Evolutionary conservation across 2,329 filamentous ascomycete genomes (phyloP), one percentile per base, ranked within the genome.

Genomic region (Xylaria arbuscula): DNA sequence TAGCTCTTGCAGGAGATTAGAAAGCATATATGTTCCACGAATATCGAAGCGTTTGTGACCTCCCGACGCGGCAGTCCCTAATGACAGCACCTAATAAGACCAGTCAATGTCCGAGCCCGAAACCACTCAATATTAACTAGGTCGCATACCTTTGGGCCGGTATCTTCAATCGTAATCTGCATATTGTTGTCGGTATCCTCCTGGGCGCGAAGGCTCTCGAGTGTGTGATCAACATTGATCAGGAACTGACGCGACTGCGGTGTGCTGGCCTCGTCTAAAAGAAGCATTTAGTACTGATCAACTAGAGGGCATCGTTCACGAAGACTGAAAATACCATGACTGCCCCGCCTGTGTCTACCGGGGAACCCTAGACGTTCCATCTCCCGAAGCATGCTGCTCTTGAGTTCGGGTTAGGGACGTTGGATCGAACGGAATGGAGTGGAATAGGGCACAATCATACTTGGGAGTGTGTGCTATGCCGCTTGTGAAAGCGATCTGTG

Each of bases 81-180:
- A 84, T 45, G 92, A 91, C 63, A 98, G 87, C 54, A 93, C 91
- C 91, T 93, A 73, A 59, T 48, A n/a, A 66, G 24, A 24, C 38
- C 3, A 32, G 2, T 73, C 68, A 72, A 67, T 34, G 13, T 32
- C n/a, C n/a, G 53, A 45, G 36, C 13, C 28, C 8, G n/a, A 13
- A 19, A 24, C 3, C 13, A 47, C 22, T 9, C 28, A 70, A 60
- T 68, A 42, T 57, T 3, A 19, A 53, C 1, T 13, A 36, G n/a
- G 45, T 58, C 2, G 59, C 73, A 50, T 70, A 77, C 92, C 87
- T 98, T 99, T 58, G 96, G 95, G 0, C 96, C 96, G 72, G 89
- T 88, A 81, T 99, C 96, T 78, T 98, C 96, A 75, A 98, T 97
- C 36, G 96, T 99, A 79, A 99, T 99, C 80, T 98, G 94, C 86